Conservation (phyloP, 1,284 basidiomycete genomes). For the Tylopilus sp. region DNA sequence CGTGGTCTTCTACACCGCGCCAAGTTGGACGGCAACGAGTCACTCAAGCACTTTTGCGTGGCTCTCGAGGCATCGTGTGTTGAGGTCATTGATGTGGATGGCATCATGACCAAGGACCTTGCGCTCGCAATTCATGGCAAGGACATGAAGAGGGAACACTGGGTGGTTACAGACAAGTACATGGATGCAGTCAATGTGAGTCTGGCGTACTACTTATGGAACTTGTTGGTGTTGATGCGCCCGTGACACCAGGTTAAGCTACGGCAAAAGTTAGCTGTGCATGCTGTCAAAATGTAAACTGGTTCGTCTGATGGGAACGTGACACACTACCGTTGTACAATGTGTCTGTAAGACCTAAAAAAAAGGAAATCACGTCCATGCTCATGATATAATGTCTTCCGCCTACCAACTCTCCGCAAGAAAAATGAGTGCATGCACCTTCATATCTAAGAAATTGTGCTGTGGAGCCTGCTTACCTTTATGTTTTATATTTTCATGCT, state of each 20-base stretch:
- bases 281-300: conserved; percentile 20
- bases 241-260: conserved; percentile 46
- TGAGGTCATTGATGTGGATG: conserved; percentile 87
- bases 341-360: no score
- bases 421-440: no score
- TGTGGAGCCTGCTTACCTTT: no score
- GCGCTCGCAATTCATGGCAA: conserved; percentile 95
- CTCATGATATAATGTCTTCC: no score
- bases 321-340: not conserved
- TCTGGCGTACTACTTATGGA: conserved; percentile 7
- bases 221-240: conserved; percentile 15
- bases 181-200: conserved; percentile 85
- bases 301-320: conserved; percentile 1
- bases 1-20: conserved; percentile 92
- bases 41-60: conserved; percentile 72
- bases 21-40: conserved; percentile 84
- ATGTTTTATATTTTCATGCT: no score
- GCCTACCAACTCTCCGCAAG: no score
- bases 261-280: conserved; percentile 47
- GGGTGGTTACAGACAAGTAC: conserved; percentile 89
- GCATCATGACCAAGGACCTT: conserved; percentile 95
- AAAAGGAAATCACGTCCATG: no score
- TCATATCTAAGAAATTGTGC: no score
- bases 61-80: conserved; percentile 87
- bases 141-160: conserved; percentile 86